Percentiles rank a stretch among this genome's conserved stretches.
These are phyloP conservation scores for Clathrus columnatus DNA, from an alignment of 768 basidiomycete species.

Conservation along the genomic window DNA sequence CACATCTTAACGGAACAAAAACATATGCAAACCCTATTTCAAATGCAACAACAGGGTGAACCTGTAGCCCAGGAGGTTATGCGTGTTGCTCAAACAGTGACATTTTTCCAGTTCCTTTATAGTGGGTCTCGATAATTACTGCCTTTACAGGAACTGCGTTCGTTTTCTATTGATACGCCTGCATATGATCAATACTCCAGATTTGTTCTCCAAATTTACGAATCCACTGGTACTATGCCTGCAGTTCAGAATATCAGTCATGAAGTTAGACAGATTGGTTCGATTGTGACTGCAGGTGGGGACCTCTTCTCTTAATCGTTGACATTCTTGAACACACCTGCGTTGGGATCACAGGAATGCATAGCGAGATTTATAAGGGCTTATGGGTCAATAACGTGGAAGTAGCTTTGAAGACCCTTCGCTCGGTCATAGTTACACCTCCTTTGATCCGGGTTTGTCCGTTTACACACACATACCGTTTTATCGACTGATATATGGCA, in stretches of 20 bases:
- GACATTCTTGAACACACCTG: not conserved
- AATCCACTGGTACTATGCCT: slow-evolving; percentile 44
- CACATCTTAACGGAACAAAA: slow-evolving; percentile 30
- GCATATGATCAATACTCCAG: slow-evolving; percentile 32
- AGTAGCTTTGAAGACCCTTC: slow-evolving; percentile 48
- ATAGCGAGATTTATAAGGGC: slow-evolving; percentile 48
- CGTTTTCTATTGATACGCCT: not conserved
- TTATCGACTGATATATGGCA: not conserved
- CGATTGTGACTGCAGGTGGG: slow-evolving; percentile 35
- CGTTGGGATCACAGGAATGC: slow-evolving; percentile 23
- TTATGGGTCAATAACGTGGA: slow-evolving; percentile 47
- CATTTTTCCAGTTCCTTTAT: not conserved
- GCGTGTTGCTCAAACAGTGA: slow-evolving; percentile 45
- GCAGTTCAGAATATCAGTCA: slow-evolving; percentile 43
- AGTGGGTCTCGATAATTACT: not conserved
- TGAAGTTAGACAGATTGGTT: slow-evolving; percentile 36
- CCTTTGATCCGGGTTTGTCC: slow-evolving; percentile 17
- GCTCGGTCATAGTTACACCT: slow-evolving; percentile 32
- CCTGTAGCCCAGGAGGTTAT: slow-evolving; percentile 39
- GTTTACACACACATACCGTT: not conserved
- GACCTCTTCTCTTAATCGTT: not conserved
- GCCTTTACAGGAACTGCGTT: slow-evolving; percentile 6
- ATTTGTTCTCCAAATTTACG: slow-evolving; percentile 39
- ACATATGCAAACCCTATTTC: slow-evolving; percentile 30
- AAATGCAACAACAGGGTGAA: slow-evolving; percentile 33